These are phyloP conservation scores for Populus hybrid DNA, from an alignment of 441 rosid species.

Conservation along the genomic window DNA sequence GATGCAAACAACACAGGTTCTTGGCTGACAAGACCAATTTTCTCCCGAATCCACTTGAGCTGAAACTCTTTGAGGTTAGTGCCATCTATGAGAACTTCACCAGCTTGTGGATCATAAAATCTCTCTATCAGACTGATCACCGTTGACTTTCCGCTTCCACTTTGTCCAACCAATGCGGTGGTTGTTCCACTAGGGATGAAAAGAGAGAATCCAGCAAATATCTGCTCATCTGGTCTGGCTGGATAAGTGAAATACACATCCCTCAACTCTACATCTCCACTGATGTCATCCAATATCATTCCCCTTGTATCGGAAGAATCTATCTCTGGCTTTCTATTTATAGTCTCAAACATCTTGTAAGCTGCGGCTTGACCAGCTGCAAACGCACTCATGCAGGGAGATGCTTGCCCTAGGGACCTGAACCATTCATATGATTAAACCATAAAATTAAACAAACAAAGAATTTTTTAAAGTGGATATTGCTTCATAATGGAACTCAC, in stretches of 20 bases:
- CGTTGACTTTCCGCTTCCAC: conserved; percentile 90
- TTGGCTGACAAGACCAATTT: conserved; percentile 84
- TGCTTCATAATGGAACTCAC: conserved; percentile 34
- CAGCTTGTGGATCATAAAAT: conserved; percentile 73
- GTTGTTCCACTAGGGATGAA: conserved; percentile 55
- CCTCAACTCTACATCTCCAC: conserved; percentile 59
- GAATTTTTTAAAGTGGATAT: neutral
- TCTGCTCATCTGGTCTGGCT: conserved; percentile 68
- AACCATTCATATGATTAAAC: conserved; percentile 1
- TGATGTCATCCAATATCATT: conserved; percentile 43
- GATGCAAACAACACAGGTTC: conserved; percentile 73
- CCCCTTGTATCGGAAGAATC: conserved; percentile 60
- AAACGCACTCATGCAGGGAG: conserved; percentile 63
- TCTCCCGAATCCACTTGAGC: conserved; percentile 70
- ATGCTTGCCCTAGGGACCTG: conserved; percentile 83
- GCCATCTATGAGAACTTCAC: conserved; percentile 71
- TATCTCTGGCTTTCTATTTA: conserved; percentile 62
- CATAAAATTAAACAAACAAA: neutral
- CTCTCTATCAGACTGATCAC: conserved; percentile 71
- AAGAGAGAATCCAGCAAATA: conserved; percentile 67
- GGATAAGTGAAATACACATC: conserved; percentile 65
- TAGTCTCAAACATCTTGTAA: conserved; percentile 81
- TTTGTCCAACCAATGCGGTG: conserved; percentile 75
- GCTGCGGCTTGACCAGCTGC: conserved; percentile 88
- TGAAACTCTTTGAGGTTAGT: conserved; percentile 57